These are phyloP conservation scores for Claviceps pazoutovae DNA, from an alignment of 2,329 filamentous ascomycete genomes.

Conservation along the genomic window DNA sequence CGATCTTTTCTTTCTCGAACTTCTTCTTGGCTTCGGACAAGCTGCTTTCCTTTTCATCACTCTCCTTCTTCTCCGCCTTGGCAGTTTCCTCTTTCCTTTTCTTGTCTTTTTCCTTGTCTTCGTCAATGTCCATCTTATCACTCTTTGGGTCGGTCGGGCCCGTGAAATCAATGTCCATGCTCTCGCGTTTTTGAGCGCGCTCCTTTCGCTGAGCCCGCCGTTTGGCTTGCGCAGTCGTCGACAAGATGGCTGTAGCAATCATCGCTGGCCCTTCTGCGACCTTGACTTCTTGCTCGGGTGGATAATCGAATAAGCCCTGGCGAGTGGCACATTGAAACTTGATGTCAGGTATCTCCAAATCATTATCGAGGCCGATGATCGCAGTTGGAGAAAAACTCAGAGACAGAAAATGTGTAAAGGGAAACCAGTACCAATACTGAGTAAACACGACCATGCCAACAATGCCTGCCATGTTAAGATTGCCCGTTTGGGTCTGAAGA, in stretches of 20 bases:
- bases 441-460: constrained; percentile 97
- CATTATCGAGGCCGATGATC: constrained; percentile 86
- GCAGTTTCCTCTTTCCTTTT: constrained; percentile 34
- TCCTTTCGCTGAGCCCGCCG: constrained; percentile 90
- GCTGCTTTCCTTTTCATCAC: constrained; percentile 27
- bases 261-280: constrained; percentile 83
- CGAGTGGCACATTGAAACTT: constrained; percentile 92
- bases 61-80: constrained; percentile 38
- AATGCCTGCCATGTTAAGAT: constrained; percentile 96
- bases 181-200: constrained; percentile 74
- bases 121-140: constrained; percentile 84
- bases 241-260: constrained; percentile 89
- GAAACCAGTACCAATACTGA: constrained; percentile 99
- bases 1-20: constrained; percentile 87
- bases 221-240: constrained; percentile 93
- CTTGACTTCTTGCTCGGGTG: constrained; percentile 92
- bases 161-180: constrained; percentile 84
- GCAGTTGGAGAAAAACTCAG: constrained; percentile 94
- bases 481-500: constrained; percentile 92
- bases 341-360: constrained; percentile 84
- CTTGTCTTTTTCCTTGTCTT: constrained; percentile 50
- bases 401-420: constrained; percentile 91
- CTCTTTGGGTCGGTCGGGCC: constrained; percentile 48
- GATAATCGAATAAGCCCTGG: constrained; percentile 94
- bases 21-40: constrained; percentile 65